A percentile compares a stretch with the other conserved stretches of the same genome.
These are phyloP conservation scores for Xerocomus amazonicus DNA, from an alignment of 1,284 basidiomycete species.

Conservation along the genomic window DNA sequence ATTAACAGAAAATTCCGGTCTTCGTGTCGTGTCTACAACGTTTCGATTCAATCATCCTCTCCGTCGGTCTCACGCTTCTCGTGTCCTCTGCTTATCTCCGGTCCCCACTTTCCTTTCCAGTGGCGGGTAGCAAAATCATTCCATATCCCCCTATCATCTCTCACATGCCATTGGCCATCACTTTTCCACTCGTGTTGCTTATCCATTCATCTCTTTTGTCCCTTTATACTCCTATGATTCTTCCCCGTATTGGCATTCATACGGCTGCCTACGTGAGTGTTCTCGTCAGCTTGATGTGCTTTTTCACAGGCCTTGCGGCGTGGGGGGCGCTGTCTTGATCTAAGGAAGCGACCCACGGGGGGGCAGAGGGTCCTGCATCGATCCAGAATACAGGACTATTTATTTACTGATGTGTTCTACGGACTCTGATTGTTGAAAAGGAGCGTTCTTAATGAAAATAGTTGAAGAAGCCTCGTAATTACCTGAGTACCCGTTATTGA, in stretches of 20 bases:
- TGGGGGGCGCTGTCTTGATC: conserved; percentile 58
- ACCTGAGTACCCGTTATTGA: background rate
- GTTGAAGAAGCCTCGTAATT: background rate
- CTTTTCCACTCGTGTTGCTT: conserved; percentile 46
- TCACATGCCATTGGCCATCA: conserved; percentile 40
- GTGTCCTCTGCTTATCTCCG: conserved; percentile 54
- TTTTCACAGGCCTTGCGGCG: conserved; percentile 63
- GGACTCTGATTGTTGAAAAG: conserved; percentile 3
- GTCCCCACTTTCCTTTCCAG: conserved; percentile 29
- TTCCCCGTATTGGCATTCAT: conserved; percentile 66
- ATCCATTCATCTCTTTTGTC: conserved; percentile 51
- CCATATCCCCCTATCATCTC: conserved; percentile 14
- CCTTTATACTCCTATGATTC: conserved; percentile 57
- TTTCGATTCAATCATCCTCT: conserved; percentile 64
- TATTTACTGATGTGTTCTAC: conserved; percentile 14
- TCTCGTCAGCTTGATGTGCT: conserved; percentile 57
- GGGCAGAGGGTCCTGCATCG: background rate
- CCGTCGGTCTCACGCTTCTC: conserved; percentile 62
- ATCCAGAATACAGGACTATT: background rate
- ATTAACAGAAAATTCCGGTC: conserved; percentile 61
- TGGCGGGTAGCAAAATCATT: conserved; percentile 15
- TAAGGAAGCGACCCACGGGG: background rate
- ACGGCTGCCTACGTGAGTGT: conserved; percentile 64
- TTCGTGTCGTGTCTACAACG: conserved; percentile 72
- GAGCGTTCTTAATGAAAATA: background rate